phyloP scores from a whole-genome alignment of 2,329 filamentous ascomycete genomes.

The Fusarium robinianum region DNA sequence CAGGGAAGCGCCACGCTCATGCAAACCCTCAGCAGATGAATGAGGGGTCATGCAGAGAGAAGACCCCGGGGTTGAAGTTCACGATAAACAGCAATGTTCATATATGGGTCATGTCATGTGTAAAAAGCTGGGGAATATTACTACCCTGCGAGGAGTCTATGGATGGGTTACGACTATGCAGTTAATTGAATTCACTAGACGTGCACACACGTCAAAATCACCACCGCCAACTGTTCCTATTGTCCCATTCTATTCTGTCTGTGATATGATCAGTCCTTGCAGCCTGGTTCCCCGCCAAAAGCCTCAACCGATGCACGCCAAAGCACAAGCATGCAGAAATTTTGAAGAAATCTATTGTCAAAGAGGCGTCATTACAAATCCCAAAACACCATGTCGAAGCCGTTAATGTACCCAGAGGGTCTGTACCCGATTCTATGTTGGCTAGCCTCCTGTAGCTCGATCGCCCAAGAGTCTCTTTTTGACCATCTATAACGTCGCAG shows the following conservation, averaged over 20 bases:
- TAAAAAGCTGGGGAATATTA: constrained; percentile 5
- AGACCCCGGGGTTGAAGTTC: constrained; percentile 11
- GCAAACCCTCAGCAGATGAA: constrained; percentile 12
- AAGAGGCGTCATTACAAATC: constrained; percentile 18
- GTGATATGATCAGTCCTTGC: too few species aligned
- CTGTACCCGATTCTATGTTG: constrained; percentile 2
- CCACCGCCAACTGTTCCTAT: too few species aligned
- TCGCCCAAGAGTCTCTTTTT: neutral
- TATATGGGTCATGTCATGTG: constrained; percentile 16
- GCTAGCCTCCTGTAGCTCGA: constrained; percentile 1
- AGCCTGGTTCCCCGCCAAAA: neutral
- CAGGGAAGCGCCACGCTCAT: constrained; percentile 1
- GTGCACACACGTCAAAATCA: too few species aligned
- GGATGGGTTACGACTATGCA: constrained; percentile 26
- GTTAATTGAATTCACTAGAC: constrained; percentile 12
- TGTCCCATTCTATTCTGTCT: too few species aligned
- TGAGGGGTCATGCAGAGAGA: constrained; percentile 8
- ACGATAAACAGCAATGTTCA: constrained; percentile 11
- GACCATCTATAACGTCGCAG: constrained; percentile 53
- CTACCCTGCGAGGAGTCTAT: constrained; percentile 12
- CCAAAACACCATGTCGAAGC: constrained; percentile 32
- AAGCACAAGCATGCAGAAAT: neutral
- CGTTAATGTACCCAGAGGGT: constrained; percentile 13
- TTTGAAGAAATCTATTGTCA: constrained; percentile 21
- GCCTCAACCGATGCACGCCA: neutral